A percentile compares a stretch with the other conserved stretches of the same genome.
These are phyloP conservation scores for Nakaseomyces nivariensis DNA, from an alignment of 1,139 yeast genomes.

Conservation along the genomic window DNA sequence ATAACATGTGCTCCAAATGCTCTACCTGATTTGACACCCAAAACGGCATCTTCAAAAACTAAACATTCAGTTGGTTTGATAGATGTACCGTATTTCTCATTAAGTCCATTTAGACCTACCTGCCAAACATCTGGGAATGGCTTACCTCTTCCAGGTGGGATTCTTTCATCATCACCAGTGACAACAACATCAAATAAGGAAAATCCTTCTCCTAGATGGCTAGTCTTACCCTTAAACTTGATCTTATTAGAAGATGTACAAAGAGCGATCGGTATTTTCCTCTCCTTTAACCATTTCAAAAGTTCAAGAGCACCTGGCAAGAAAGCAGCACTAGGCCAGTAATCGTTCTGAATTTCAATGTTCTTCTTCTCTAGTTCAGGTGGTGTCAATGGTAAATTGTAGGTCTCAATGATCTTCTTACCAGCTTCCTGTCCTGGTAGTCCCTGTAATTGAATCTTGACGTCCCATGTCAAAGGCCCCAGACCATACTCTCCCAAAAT, in stretches of 20 bases:
- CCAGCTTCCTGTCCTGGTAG: slow-evolving; percentile 73
- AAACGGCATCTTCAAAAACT: slow-evolving; percentile 89
- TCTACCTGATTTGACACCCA: slow-evolving; percentile 75
- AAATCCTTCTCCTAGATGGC: slow-evolving; percentile 52
- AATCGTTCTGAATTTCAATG: slow-evolving; percentile 42
- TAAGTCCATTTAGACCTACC: slow-evolving; percentile 62
- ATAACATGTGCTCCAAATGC: slow-evolving; percentile 80
- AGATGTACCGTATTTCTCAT: slow-evolving; percentile 37
- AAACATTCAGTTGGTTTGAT: slow-evolving; percentile 69
- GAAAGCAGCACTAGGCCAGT: slow-evolving; percentile 57
- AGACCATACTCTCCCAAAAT: slow-evolving; percentile 58
- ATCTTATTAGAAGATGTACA: slow-evolving; percentile 74
- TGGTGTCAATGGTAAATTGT: slow-evolving; percentile 55
- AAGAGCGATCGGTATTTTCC: slow-evolving; percentile 67
- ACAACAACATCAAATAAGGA: slow-evolving; percentile 59
- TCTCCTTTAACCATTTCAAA: slow-evolving; percentile 39
- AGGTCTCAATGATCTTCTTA: slow-evolving; percentile 54
- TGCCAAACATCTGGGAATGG: slow-evolving; percentile 92
- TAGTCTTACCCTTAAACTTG: slow-evolving; percentile 60
- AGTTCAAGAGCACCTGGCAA: slow-evolving; percentile 81
- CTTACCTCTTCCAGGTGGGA: slow-evolving; percentile 79
- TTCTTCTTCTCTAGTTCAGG: slow-evolving; percentile 49
- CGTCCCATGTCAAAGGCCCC: slow-evolving; percentile 81
- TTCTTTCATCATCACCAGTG: slow-evolving; percentile 79
- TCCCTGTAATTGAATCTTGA: slow-evolving; percentile 80